Percentiles rank a stretch among this genome's conserved stretches.
These are phyloP conservation scores for Solanum piurae DNA, from an alignment of 257 asterid species.

Conservation along the genomic window DNA sequence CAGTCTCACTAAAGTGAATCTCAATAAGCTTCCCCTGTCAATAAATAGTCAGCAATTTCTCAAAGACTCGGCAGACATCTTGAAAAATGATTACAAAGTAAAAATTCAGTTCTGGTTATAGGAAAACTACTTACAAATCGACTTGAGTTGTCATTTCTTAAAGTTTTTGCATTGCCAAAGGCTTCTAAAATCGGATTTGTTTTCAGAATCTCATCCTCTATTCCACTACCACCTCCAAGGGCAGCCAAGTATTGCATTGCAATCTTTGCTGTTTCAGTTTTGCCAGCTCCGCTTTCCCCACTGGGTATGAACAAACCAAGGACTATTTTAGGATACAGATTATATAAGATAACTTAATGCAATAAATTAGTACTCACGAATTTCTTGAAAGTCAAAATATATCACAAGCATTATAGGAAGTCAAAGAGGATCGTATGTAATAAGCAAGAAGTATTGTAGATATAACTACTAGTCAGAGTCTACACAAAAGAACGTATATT, in stretches of 20 bases:
- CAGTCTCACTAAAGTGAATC: constrained; percentile 96
- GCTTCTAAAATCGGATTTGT: constrained; percentile 98
- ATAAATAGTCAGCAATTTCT: not conserved
- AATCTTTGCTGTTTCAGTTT: constrained; percentile 98
- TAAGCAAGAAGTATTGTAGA: not conserved
- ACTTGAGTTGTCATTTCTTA: constrained; percentile 96
- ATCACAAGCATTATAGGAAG: not conserved
- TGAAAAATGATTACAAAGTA: not conserved
- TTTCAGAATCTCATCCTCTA: constrained; percentile 90
- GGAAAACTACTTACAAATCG: constrained; percentile 74
- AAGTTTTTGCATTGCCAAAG: constrained; percentile 97
- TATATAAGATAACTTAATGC: not conserved
- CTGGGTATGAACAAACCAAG: constrained; percentile 28
- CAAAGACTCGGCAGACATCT: not conserved
- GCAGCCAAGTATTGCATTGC: constrained; percentile 99
- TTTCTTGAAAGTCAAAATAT: not conserved
- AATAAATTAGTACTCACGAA: not conserved
- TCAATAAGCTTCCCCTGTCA: constrained; percentile 95
- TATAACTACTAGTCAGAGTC: not conserved
- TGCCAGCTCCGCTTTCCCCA: constrained; percentile 99
- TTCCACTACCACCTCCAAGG: constrained; percentile 97
- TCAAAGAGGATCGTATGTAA: not conserved
- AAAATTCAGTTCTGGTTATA: not conserved
- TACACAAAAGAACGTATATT: not conserved
- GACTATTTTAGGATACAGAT: constrained; percentile 5